Base-by-base conservation (phyloP, 2,329 filamentous ascomycete species). In the Epichloe sibirici region DNA sequence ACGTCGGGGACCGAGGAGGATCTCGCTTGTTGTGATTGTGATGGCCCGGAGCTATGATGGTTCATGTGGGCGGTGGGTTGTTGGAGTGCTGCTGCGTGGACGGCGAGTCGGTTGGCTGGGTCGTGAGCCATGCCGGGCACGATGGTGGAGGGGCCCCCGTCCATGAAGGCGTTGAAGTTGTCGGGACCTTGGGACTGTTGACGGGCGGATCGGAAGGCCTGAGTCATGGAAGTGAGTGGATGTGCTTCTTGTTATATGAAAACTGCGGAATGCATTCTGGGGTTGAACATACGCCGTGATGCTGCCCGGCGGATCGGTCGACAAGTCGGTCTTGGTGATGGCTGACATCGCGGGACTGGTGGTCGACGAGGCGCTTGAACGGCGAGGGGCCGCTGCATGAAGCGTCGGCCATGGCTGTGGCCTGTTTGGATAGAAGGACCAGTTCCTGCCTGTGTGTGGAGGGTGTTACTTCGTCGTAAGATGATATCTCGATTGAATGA, bases 311-410 rank as follows among this genome's bases (percentile, higher is more conserved):
- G n/a, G 58, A 50, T 51, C 61, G 62, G 54, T 65, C 60, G 49
- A 66, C 57, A 17, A 70, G 58, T n/a, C 68, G 63, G 55, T 72
- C 69, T 56, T 72, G 69, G 15, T 71, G 70, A 49, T 68, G 66
- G 57, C 68, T 69, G 48, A 65, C 63, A 58, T 73, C 70, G 45
- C 66, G 65, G n/a, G 63, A 62, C 49, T 73, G 69, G 40, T 73
- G 69, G 8, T 73, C 69, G 21, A 70, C 59, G 43, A 73, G 63
- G 12, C 65, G 67, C 62, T 73, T 73, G 52, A 73, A 72, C 38
- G 71, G 70, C 48, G 68, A 69, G 2, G 65, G 63, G 37, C 69
- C 70, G 55, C 69, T 70, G 56, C 71, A 73, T 9, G 70, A 69
- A 52, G 65, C 64, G 50, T 72, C 69, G 39, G 69, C 65, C 71